A percentile compares a stretch with the other conserved stretches of the same genome.
phyloP scores from a whole-genome alignment of 2,329 filamentous ascomycete genomes.

The Aspergillus carbonarius region DNA sequence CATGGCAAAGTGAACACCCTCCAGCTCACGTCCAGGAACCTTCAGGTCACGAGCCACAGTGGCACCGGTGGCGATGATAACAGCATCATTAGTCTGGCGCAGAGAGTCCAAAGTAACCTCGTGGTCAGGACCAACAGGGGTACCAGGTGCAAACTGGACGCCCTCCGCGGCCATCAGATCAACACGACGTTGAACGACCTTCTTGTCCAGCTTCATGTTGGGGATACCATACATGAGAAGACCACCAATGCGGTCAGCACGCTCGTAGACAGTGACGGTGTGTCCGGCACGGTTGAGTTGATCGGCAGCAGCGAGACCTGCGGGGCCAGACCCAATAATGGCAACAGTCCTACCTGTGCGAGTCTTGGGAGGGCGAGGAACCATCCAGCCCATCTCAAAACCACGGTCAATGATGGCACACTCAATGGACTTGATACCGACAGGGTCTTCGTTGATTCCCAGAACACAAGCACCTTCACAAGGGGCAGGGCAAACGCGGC shows the following conservation, averaged over 20 bases:
- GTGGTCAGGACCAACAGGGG: constrained; percentile 73
- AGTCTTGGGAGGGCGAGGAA: constrained; percentile 72
- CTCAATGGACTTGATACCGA: constrained; percentile 97
- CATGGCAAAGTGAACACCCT: constrained; percentile 95
- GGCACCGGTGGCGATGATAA: constrained; percentile 87
- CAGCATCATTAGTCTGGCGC: constrained; percentile 72
- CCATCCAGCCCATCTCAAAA: constrained; percentile 98
- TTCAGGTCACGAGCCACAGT: constrained; percentile 91
- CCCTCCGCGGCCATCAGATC: constrained; percentile 94
- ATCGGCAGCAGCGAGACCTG: constrained; percentile 85
- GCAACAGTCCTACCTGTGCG: constrained; percentile 87
- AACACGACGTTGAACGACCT: constrained; percentile 89
- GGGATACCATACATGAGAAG: constrained; percentile 98
- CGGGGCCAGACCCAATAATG: constrained; percentile 86
- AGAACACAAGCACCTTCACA: constrained; percentile 95
- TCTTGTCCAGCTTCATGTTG: constrained; percentile 99
- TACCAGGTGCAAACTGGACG: constrained; percentile 74
- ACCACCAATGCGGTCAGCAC: constrained; percentile 84
- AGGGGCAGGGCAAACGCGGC: constrained; percentile 92
- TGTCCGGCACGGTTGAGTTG: constrained; percentile 94
- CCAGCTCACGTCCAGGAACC: constrained; percentile 81
- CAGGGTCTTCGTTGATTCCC: constrained; percentile 94
- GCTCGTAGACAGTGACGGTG: constrained; percentile 85
- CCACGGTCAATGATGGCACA: constrained; percentile 97
- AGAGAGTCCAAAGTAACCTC: constrained; percentile 68